Percentiles rank a stretch among this genome's conserved stretches.
phyloP scores from a whole-genome alignment of 1,284 basidiomycete genomes.

The Irpex sp. region DNA sequence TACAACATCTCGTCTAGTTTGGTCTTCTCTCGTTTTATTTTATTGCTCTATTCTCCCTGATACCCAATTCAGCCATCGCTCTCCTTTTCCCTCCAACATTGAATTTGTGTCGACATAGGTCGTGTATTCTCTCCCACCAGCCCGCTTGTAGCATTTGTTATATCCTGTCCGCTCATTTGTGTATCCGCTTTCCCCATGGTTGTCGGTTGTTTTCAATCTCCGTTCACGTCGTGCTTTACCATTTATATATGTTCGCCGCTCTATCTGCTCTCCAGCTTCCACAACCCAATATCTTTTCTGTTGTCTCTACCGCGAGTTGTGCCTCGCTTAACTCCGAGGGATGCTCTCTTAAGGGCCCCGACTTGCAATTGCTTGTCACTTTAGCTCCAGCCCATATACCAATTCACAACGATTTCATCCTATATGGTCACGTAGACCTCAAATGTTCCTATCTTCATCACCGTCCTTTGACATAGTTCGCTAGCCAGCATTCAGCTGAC shows the following conservation, averaged over 20 bases:
- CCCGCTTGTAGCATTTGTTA: background rate
- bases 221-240: background rate
- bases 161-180: background rate
- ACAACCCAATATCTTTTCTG: background rate
- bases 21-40: background rate
- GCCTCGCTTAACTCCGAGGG: background rate
- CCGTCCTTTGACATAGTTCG: background rate
- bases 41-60: background rate
- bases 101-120: background rate
- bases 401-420: background rate
- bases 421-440: background rate
- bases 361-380: background rate
- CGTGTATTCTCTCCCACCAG: background rate
- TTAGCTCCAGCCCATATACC: background rate
- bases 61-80: background rate
- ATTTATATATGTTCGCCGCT: background rate
- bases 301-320: background rate
- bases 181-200: background rate
- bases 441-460: background rate
- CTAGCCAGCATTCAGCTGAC: background rate
- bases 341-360: background rate
- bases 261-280: too few relatives aligned
- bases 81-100: background rate
- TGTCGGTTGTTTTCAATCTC: background rate
- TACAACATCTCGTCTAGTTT: conserved; percentile 9